Evolutionary conservation across 257 asterid species (phyloP).

Genomic region (Lithospermum erythrorhizon): DNA sequence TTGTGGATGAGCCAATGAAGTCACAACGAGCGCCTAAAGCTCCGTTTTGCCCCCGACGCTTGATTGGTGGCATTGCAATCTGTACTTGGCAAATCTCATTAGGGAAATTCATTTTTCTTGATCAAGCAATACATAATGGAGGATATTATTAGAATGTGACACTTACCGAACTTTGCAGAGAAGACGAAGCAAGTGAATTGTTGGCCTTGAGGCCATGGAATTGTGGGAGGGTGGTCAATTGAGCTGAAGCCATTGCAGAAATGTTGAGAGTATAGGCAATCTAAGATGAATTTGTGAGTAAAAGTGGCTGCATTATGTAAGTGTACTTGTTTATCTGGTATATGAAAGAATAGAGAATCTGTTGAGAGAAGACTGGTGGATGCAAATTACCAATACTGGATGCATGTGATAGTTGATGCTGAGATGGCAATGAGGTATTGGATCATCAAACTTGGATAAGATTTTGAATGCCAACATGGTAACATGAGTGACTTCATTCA

Average conservation of each 20-base stretch:
- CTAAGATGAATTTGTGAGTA: background rate
- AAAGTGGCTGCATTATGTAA: background rate
- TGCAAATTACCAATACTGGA: conserved; percentile 32
- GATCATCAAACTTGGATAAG: conserved; percentile 41
- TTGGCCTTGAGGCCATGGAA: conserved; percentile 65
- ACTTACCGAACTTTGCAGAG: conserved; percentile 50
- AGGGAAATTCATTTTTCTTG: background rate
- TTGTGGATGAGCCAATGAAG: conserved; percentile 89
- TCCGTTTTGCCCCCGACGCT: conserved; percentile 43
- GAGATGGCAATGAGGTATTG: conserved; percentile 42
- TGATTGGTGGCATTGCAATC: conserved; percentile 42
- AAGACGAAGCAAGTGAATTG: conserved; percentile 39
- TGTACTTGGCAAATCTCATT: conserved; percentile 2
- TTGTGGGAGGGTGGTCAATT: conserved; percentile 68
- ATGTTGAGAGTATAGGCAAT: background rate
- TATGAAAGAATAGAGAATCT: conserved; percentile 20
- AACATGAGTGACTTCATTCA: background rate
- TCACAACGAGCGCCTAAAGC: conserved; percentile 80
- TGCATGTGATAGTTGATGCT: conserved; percentile 41
- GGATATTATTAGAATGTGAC: background rate
- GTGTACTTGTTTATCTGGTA: background rate
- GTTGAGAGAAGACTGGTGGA: conserved; percentile 42
- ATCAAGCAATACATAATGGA: background rate
- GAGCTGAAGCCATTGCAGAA: conserved; percentile 47
- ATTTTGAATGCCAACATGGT: conserved; percentile 17